Evolutionary conservation across 2,329 filamentous ascomycete species (phyloP), one percentile per base, ranked within the genome.

Genomic region (Whalleya microplaca): DNA sequence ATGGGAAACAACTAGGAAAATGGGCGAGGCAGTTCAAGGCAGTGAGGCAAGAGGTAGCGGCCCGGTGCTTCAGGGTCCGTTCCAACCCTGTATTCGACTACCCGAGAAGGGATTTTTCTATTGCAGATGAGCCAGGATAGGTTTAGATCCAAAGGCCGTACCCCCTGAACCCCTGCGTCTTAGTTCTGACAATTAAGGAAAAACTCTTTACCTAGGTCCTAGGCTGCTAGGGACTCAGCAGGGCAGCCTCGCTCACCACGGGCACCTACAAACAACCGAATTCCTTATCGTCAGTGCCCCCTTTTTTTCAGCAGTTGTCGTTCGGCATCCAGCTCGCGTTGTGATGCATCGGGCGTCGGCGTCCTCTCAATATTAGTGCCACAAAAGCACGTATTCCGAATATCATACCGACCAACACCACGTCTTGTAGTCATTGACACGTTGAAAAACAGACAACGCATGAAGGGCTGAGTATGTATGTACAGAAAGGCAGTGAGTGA

Each of bases 81-180:
- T 61, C 60, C 58, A 63, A 51, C 60, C 60, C 51, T 63, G 58
- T 51, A 14, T 45, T 37, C 41, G 49, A 53, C 47, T 57, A 47
- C 46, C 57, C 57, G 55, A 55, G 56, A 56, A 53, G 19, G 44
- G 53, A 42, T 9, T 49, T 46, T 53, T 14, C 46, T 51, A 54
- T 53, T 48, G 32, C 32, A 37, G 3, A 6, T 16, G 32, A 37
- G 32, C 32, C 32, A 37, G 32, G 14, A 37, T 12, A 37, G 32
- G 32, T 16, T 12, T 37, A 16, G 32, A 16, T 16, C 44, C 21
- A 29, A n/a, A 12, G 37, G 21, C 7, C 21, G 41, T 21, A 14
- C 19, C 44, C 48, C 49, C 42, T 45, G 27, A 50, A 45, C 48
- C 56, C 56, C 53, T 50, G 47, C 43, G 29, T 19, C 19, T 20